These are phyloP conservation scores for Fusarium transvaalense DNA, from an alignment of 2,329 filamentous ascomycete genomes.

Conservation along the genomic window DNA sequence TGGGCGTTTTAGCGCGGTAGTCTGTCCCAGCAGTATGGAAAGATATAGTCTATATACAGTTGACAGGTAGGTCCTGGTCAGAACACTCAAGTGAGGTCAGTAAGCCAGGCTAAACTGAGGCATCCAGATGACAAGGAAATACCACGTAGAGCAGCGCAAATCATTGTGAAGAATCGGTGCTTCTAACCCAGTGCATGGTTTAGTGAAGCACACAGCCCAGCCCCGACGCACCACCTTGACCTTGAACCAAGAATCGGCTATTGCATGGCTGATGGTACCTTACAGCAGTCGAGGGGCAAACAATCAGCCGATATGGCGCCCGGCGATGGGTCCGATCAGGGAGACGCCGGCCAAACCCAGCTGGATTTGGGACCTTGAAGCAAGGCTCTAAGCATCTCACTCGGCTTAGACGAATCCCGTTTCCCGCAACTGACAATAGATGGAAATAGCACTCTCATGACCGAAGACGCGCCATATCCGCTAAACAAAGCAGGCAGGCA, in stretches of 20 bases:
- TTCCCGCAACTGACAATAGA: constrained; percentile 1
- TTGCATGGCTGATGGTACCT: constrained; percentile 37
- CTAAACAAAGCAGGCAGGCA: constrained; percentile 23
- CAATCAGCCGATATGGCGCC: constrained; percentile 32
- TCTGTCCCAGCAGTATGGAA: constrained; percentile 43
- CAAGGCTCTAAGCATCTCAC: constrained; percentile 12
- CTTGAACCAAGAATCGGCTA: constrained; percentile 16
- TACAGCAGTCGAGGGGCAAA: constrained; percentile 39
- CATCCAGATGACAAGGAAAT: constrained; percentile 8
- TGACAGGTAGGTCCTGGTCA: background rate
- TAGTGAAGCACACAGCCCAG: background rate
- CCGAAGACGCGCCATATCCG: constrained; percentile 19
- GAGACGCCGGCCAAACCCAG: constrained; percentile 30
- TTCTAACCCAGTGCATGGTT: background rate
- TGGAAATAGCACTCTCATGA: constrained; percentile 5
- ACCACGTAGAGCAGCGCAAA: constrained; percentile 13
- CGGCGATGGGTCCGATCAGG: constrained; percentile 34
- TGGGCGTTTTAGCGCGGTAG: constrained; percentile 19
- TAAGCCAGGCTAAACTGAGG: constrained; percentile 2
- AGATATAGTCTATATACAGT: constrained; percentile 11
- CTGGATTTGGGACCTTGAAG: constrained; percentile 14
- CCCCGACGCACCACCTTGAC: constrained; percentile 12
- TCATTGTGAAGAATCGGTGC: background rate
- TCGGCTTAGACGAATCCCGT: constrained; percentile 9
- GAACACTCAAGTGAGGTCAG: background rate